Evolutionary conservation across 257 asterid species (phyloP).

Genomic region (Solanum chiquidenum): DNA sequence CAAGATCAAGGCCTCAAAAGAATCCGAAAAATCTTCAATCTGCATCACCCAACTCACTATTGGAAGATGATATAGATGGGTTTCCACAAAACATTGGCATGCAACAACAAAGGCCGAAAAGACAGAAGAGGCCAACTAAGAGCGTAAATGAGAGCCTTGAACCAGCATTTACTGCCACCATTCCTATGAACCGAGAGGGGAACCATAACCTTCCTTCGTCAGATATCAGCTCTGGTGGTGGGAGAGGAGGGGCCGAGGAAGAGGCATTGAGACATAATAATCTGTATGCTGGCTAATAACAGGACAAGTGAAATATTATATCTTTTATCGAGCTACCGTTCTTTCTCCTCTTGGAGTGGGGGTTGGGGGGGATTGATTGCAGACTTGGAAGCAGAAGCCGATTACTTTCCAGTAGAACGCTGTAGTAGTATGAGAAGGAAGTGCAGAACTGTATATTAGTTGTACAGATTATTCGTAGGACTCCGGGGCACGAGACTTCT

Average conservation of each 20-base stretch:
- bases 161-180: constrained; percentile 65
- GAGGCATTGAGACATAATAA: neutral
- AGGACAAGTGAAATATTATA: neutral
- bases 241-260: constrained; percentile 15
- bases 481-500: constrained; percentile 5
- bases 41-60: constrained; percentile 27
- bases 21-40: constrained; percentile 35
- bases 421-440: neutral
- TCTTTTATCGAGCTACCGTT: neutral
- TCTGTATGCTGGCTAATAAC: neutral
- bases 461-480: constrained; percentile 36
- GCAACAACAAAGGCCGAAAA: constrained; percentile 63
- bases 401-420: neutral
- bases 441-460: constrained; percentile 16
- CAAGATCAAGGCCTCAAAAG: constrained; percentile 46
- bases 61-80: constrained; percentile 45
- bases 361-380: neutral
- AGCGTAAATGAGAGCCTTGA: constrained; percentile 83
- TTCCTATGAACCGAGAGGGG: constrained; percentile 25
- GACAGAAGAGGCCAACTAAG: constrained; percentile 88
- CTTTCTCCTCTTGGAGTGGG: neutral
- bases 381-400: neutral
- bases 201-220: constrained; percentile 7
- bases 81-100: constrained; percentile 25
- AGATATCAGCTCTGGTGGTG: neutral